Evolutionary conservation across 1,284 basidiomycete genomes (phyloP).

Genomic region (Boletus smithii): DNA sequence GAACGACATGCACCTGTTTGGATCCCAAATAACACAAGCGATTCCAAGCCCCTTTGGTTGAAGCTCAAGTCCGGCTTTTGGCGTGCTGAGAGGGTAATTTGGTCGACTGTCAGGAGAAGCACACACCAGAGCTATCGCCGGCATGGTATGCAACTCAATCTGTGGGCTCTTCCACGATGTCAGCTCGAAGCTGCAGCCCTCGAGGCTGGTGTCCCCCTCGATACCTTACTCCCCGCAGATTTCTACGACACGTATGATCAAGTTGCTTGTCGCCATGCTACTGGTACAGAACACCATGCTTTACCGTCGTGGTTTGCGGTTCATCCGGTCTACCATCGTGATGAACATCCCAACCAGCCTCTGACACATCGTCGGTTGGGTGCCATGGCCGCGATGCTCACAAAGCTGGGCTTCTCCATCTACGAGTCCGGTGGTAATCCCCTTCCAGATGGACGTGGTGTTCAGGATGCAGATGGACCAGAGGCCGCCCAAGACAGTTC

Average conservation of each 20-base stretch:
- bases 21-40: slow-evolving; percentile 34
- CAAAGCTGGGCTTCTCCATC: slow-evolving; percentile 43
- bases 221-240: slow-evolving; percentile 44
- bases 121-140: slow-evolving; percentile 28
- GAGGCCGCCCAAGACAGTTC: slow-evolving; percentile 3
- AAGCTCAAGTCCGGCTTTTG: slow-evolving; percentile 14
- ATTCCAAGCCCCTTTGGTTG: slow-evolving; percentile 12
- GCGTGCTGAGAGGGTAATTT: slow-evolving; percentile 2
- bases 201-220: slow-evolving; percentile 59
- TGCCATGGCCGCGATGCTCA: slow-evolving; percentile 51
- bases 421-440: slow-evolving; percentile 17
- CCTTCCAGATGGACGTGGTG: not conserved
- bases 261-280: not conserved
- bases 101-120: slow-evolving; percentile 2
- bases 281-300: not conserved
- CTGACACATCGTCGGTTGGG: slow-evolving; percentile 42
- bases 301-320: slow-evolving; percentile 18
- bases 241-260: slow-evolving; percentile 28
- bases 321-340: slow-evolving; percentile 24
- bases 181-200: slow-evolving; percentile 59
- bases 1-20: slow-evolving; percentile 48
- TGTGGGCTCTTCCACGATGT: slow-evolving; percentile 49
- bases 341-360: slow-evolving; percentile 19
- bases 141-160: slow-evolving; percentile 53
- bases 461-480: not conserved